These are phyloP conservation scores for Lasiosphaeriaceae sp. DNA, from an alignment of 495 filamentous ascomycete genomes.

Conservation along the genomic window DNA sequence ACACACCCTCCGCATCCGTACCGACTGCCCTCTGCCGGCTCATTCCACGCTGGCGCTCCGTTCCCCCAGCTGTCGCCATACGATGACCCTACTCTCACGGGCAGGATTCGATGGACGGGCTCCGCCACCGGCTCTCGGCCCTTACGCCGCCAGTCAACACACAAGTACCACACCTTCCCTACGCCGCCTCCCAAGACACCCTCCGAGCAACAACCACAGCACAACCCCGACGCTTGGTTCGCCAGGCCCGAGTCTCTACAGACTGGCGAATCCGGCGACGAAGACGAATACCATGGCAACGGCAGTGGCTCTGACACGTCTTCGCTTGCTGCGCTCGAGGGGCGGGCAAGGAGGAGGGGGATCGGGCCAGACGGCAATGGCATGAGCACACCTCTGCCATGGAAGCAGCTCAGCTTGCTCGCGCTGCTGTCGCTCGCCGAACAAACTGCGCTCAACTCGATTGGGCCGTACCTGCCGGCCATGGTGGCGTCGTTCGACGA, in stretches of 20 bases:
- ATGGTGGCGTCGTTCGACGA: conserved; percentile 87
- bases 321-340: conserved; percentile 12
- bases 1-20: conserved; percentile 15
- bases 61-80: conserved; percentile 31
- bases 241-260: not conserved
- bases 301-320: conserved; percentile 11
- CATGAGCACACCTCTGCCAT: conserved; percentile 68
- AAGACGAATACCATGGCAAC: conserved; percentile 1
- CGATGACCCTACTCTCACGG: conserved; percentile 6
- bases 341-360: conserved; percentile 3
- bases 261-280: not conserved
- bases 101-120: conserved; percentile 11
- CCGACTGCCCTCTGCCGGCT: conserved; percentile 32
- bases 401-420: conserved; percentile 75
- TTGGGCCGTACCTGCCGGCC: conserved; percentile 90
- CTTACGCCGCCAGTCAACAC: conserved; percentile 59
- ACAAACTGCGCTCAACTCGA: conserved; percentile 94
- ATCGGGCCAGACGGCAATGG: conserved; percentile 12
- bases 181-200: conserved; percentile 81
- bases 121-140: conserved; percentile 9
- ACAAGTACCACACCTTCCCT: conserved; percentile 92
- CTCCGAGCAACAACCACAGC: conserved; percentile 20
- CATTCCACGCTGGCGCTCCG: conserved; percentile 48
- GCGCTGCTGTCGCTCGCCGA: conserved; percentile 87
- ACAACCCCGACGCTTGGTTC: conserved; percentile 3